These are phyloP conservation scores for Turritis glabra DNA, from an alignment of 345 rosid genomes.

Conservation along the genomic window DNA sequence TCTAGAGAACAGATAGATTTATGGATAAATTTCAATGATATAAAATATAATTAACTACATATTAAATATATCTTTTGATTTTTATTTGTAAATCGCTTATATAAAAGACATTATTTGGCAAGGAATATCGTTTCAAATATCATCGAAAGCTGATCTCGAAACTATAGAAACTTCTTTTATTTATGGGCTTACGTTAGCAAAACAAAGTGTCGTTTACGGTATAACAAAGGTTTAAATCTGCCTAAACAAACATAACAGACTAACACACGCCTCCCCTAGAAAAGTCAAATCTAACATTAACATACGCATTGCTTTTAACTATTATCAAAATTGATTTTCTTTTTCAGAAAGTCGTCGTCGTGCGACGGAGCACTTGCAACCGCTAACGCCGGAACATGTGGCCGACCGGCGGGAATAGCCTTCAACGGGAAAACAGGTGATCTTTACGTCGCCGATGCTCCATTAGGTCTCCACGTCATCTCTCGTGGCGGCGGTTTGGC, in stretches of 20 bases:
- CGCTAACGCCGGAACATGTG: conserved; percentile 28
- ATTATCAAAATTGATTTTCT: neutral
- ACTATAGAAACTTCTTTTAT: neutral
- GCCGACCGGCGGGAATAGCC: conserved; percentile 47
- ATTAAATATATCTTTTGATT: too few species aligned
- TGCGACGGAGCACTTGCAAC: conserved; percentile 41
- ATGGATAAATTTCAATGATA: neutral
- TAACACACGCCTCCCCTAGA: neutral
- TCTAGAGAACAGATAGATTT: neutral
- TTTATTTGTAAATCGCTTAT: too few species aligned
- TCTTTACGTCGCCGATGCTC: conserved; percentile 51
- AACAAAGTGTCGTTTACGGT: neutral
- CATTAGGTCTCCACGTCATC: conserved; percentile 42
- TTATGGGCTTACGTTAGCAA: neutral
- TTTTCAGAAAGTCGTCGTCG: conserved; percentile 1
- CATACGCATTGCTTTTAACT: neutral
- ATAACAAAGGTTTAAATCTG: neutral
- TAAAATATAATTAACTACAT: neutral
- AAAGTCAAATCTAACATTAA: conserved; percentile 1
- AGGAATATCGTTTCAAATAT: neutral
- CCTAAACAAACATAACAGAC: neutral
- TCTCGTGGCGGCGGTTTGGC: conserved; percentile 45
- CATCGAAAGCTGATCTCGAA: neutral
- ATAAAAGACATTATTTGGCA: too few species aligned
- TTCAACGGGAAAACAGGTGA: conserved; percentile 38